Evolutionary conservation across 2,329 filamentous ascomycete species (phyloP).

Genomic region (Cordyceps fumosorosea): DNA sequence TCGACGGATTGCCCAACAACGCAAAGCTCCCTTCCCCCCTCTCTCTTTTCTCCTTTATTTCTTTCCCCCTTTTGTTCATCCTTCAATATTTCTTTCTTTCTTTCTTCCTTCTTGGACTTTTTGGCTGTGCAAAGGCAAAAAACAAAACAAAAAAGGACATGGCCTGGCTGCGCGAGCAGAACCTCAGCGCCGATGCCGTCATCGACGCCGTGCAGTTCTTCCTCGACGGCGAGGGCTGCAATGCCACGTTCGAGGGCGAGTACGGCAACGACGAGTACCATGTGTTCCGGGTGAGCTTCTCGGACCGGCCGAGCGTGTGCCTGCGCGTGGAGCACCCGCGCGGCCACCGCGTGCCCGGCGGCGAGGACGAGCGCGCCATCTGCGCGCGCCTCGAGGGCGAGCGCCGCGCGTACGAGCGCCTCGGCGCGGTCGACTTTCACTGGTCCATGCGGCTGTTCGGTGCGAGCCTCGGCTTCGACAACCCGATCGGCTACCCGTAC

Average conservation of each 20-base stretch:
- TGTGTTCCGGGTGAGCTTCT: background rate
- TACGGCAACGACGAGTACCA: background rate
- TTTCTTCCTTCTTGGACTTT: background rate
- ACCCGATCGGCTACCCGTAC: slow-evolving; percentile 3
- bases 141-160: background rate
- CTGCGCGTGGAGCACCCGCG: background rate
- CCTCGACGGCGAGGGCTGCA: background rate
- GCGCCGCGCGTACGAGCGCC: background rate
- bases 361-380: background rate
- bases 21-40: background rate
- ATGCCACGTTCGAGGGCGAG: background rate
- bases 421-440: background rate
- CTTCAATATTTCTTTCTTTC: background rate
- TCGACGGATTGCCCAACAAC: background rate
- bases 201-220: background rate
- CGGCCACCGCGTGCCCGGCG: background rate
- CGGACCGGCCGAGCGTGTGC: background rate
- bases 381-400: background rate
- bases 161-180: background rate
- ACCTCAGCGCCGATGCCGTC: background rate
- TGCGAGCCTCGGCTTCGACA: slow-evolving; percentile 2
- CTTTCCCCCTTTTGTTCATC: background rate
- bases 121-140: too few species aligned
- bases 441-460: background rate
- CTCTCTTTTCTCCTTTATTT: background rate